Percentiles rank a stretch among this genome's conserved stretches.
phyloP scores from a whole-genome alignment of 306 rosid genomes.

The Calophaca sinica region DNA sequence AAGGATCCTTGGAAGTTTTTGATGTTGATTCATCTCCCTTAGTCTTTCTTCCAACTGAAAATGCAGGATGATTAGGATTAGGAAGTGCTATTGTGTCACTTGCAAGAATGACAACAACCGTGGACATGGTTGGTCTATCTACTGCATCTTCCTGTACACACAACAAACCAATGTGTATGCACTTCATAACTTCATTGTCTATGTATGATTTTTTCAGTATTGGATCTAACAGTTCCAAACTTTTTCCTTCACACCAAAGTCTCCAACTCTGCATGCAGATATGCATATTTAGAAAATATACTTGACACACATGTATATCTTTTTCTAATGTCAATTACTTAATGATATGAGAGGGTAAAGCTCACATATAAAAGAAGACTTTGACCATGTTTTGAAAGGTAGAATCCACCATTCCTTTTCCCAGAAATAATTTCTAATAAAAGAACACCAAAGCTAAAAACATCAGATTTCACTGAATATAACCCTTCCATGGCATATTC shows the following conservation, averaged over 20 bases:
- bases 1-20: constrained; percentile 35
- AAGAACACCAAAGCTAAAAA: constrained; percentile 58
- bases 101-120: constrained; percentile 54
- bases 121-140: constrained; percentile 63
- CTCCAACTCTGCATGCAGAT: constrained; percentile 55
- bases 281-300: background rate
- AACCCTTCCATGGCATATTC: constrained; percentile 60
- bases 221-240: constrained; percentile 56
- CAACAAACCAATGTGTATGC: constrained; percentile 61
- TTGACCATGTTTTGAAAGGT: constrained; percentile 48
- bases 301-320: background rate
- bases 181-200: constrained; percentile 45
- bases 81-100: constrained; percentile 55
- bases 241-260: constrained; percentile 56
- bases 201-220: constrained; percentile 35
- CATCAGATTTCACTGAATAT: constrained; percentile 54
- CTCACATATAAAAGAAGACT: constrained; percentile 49
- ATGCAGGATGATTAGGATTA: constrained; percentile 53
- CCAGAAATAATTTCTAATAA: constrained; percentile 57
- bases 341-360: background rate
- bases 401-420: constrained; percentile 43
- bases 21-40: constrained; percentile 40
- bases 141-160: constrained; percentile 64
- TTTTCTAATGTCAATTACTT: background rate
- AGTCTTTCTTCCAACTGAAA: constrained; percentile 41